Evolutionary conservation across 768 basidiomycete genomes (phyloP).

Genomic region (Hortiboletus campestris): DNA sequence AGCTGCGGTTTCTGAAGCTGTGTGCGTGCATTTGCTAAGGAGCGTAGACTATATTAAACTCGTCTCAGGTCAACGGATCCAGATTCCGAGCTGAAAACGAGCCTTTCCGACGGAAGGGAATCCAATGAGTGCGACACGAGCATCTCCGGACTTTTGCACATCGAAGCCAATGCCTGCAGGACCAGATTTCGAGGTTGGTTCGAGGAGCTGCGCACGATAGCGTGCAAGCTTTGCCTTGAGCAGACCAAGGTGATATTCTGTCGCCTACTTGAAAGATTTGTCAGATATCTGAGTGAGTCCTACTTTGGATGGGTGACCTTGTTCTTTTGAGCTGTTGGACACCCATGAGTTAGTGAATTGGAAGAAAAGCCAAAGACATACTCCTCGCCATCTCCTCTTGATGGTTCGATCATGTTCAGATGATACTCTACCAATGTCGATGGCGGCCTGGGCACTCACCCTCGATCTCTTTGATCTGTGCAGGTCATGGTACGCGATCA

Average conservation of each 20-base stretch:
- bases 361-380: conserved; percentile 43
- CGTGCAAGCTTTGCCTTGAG: conserved; percentile 93
- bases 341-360: background rate
- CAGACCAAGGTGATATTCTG: conserved; percentile 91
- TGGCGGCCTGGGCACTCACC: conserved; percentile 49
- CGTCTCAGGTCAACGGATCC: conserved; percentile 4
- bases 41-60: conserved; percentile 69
- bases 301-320: conserved; percentile 51
- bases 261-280: conserved; percentile 55
- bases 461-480: conserved; percentile 93
- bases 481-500: conserved; percentile 3
- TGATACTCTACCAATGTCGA: background rate
- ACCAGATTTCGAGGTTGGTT: conserved; percentile 83
- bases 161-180: conserved; percentile 84
- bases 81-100: background rate
- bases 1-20: conserved; percentile 82
- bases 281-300: conserved; percentile 7
- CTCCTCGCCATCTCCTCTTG: conserved; percentile 97
- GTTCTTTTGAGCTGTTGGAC: conserved; percentile 82
- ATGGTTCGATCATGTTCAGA: conserved; percentile 11
- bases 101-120: conserved; percentile 96
- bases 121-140: conserved; percentile 87
- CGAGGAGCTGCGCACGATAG: conserved; percentile 92
- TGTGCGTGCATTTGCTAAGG: conserved; percentile 88
- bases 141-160: conserved; percentile 85